phyloP scores from a whole-genome alignment of 345 rosid genomes.

The Salix caprea region DNA sequence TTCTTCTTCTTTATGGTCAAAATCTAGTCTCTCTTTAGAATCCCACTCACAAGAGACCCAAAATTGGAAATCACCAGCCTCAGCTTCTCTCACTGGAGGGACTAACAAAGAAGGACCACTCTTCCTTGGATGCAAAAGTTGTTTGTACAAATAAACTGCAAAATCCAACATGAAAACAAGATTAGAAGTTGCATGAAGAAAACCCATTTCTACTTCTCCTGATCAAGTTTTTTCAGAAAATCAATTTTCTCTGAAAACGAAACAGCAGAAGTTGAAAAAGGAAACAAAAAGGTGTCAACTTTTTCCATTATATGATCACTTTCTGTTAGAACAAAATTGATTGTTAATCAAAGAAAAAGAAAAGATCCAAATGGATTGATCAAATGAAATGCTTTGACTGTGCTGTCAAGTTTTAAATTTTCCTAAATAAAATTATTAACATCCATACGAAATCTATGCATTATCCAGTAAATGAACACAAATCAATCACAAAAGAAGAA shows the following conservation, averaged over 20 bases:
- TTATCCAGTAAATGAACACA: neutral
- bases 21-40: neutral
- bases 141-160: slow-evolving; percentile 4
- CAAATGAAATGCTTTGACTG: neutral
- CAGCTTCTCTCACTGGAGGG: slow-evolving; percentile 7
- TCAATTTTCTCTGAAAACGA: neutral
- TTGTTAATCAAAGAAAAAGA: too few species aligned
- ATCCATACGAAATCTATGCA: neutral
- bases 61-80: neutral
- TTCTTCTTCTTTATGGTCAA: neutral
- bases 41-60: neutral
- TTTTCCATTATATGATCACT: neutral
- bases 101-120: neutral
- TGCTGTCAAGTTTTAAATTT: neutral
- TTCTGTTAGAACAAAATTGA: neutral
- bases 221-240: neutral
- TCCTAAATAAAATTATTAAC: neutral
- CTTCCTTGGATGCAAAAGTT: neutral
- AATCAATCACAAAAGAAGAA: neutral
- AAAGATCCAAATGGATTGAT: neutral
- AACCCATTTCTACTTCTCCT: neutral
- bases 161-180: neutral
- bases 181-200: neutral
- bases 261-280: neutral
- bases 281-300: neutral